Percentiles rank a stretch among this genome's conserved stretches.
Conservation (phyloP, 2,329 filamentous ascomycete species). For the Cryoendolithus antarcticus region DNA sequence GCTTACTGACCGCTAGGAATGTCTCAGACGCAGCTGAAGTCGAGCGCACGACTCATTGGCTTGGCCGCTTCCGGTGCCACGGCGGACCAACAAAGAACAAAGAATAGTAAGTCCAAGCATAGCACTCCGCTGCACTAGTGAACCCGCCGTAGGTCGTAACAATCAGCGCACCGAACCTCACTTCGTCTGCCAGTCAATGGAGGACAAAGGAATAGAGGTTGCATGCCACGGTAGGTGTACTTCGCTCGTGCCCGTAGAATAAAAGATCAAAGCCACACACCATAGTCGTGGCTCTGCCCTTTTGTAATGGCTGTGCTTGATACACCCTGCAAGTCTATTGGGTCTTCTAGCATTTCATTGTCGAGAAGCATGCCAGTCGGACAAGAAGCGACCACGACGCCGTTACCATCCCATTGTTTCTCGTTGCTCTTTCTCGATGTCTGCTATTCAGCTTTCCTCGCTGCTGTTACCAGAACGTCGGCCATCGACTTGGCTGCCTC, state of each 20-base stretch:
- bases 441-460: conserved; percentile 9
- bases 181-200: conserved; percentile 15
- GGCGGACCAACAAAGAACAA: conserved; percentile 24
- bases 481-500: conserved; percentile 12
- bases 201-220: conserved; percentile 16
- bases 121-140: conserved; percentile 6
- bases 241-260: conserved; percentile 7
- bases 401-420: conserved; percentile 10
- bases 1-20: conserved; percentile 20
- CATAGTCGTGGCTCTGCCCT: conserved; percentile 2
- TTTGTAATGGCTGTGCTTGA: conserved; percentile 15
- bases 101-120: conserved; percentile 12
- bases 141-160: conserved; percentile 15
- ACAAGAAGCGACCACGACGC: conserved; percentile 20
- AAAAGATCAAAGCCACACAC: conserved; percentile 20
- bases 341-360: conserved; percentile 18
- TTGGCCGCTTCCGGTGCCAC: conserved; percentile 19
- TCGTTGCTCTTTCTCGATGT: conserved; percentile 16
- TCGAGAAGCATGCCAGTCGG: conserved; percentile 20
- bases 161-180: conserved; percentile 14
- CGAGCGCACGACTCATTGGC: conserved; percentile 8
- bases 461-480: conserved; percentile 4
- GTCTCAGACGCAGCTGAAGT: conserved; percentile 20
- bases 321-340: conserved; percentile 19
- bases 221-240: conserved; percentile 18